phyloP scores from a whole-genome alignment of 495 filamentous ascomycete species.

The Corynascus novoguineensis region DNA sequence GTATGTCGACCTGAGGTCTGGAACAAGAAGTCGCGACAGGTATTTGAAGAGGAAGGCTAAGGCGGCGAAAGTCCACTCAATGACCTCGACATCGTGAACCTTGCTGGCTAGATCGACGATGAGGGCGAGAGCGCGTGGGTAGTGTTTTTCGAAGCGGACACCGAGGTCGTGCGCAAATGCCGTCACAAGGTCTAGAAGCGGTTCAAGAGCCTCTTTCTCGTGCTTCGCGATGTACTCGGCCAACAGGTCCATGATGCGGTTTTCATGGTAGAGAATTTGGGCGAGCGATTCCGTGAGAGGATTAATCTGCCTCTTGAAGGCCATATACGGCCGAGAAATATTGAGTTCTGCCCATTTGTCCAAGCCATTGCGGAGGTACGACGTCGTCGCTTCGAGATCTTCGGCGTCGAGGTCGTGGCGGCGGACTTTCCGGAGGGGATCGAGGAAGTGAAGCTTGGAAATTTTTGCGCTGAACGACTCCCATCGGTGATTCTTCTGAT shows the following conservation, averaged over 20 bases:
- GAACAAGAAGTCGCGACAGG: constrained; percentile 75
- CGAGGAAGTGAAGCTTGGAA: constrained; percentile 78
- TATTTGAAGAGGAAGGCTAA: constrained; percentile 97
- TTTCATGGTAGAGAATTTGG: constrained; percentile 82
- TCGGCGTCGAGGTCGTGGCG: constrained; percentile 73
- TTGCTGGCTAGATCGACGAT: constrained; percentile 51
- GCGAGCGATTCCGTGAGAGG: constrained; percentile 82
- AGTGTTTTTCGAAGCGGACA: constrained; percentile 80
- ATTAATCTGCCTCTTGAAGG: constrained; percentile 65
- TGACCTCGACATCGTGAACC: constrained; percentile 61
- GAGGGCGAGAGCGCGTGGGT: constrained; percentile 61
- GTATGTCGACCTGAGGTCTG: constrained; percentile 78
- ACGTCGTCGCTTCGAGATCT: constrained; percentile 60
- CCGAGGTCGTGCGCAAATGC: constrained; percentile 92
- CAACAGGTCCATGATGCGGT: constrained; percentile 73
- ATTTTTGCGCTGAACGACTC: constrained; percentile 91
- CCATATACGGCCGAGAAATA: constrained; percentile 68
- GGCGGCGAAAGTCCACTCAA: constrained; percentile 95
- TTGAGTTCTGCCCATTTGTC: constrained; percentile 90
- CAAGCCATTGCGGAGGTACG: constrained; percentile 75
- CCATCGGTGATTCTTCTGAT: constrained; percentile 78
- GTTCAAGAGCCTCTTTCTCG: constrained; percentile 73
- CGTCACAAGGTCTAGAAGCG: constrained; percentile 73
- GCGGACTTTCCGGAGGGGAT: constrained; percentile 82
- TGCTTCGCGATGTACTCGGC: constrained; percentile 69